These are phyloP conservation scores for Chimonanthus praecox DNA, from an alignment of 164 flowering plant genomes.

Conservation along the genomic window DNA sequence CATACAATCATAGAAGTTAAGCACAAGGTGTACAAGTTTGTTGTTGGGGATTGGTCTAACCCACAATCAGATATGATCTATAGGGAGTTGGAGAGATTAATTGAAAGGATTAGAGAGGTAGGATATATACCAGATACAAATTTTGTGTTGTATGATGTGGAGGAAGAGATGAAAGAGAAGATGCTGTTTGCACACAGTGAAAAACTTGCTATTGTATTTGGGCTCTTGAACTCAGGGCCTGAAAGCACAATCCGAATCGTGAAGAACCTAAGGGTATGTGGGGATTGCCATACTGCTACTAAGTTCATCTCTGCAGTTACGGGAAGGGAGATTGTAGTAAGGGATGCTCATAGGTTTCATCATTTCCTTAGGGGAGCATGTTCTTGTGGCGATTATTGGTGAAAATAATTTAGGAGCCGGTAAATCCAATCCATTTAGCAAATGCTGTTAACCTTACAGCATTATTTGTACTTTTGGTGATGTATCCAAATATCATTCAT, in stretches of 20 bases:
- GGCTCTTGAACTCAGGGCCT: conserved; percentile 22
- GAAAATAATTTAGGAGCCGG: background rate
- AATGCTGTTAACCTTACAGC: background rate
- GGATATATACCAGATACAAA: conserved; percentile 27
- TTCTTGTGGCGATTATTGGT: conserved; percentile 37
- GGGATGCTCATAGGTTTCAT: conserved; percentile 29
- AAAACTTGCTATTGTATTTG: conserved; percentile 30
- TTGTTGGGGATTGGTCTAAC: conserved; percentile 21
- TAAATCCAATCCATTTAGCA: no score
- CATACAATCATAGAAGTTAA: conserved; percentile 22
- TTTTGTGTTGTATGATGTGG: conserved; percentile 28
- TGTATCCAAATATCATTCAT: no score
- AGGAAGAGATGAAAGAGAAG: conserved; percentile 29
- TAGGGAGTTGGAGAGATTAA: conserved; percentile 15
- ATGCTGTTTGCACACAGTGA: conserved; percentile 28
- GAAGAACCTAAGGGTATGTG: conserved; percentile 30
- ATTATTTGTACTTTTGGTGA: no score
- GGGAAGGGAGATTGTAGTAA: conserved; percentile 22
- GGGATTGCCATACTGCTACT: conserved; percentile 32
- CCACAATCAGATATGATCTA: conserved; percentile 20
- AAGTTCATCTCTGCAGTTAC: conserved; percentile 26
- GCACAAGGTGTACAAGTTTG: conserved; percentile 18
- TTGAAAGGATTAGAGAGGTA: conserved; percentile 16
- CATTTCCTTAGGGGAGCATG: conserved; percentile 26
- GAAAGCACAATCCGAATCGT: conserved; percentile 17